A percentile compares a stretch with the other conserved stretches of the same genome.
Conservation (phyloP, 305 asterid genomes). For the Salvia sclarea region DNA sequence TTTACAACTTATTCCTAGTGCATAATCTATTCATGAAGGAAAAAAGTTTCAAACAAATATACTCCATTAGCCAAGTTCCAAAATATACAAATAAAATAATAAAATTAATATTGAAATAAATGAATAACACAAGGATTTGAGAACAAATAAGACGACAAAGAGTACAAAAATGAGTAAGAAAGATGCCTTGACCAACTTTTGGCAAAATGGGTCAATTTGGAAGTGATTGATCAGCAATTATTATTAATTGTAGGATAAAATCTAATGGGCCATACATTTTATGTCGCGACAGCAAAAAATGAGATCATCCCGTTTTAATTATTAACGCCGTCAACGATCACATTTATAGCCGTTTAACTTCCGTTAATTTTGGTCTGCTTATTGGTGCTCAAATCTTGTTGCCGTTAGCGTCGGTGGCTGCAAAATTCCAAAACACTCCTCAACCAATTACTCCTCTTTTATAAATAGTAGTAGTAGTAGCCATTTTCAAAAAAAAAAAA, state of each 20-base stretch:
- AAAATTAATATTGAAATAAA: not conserved
- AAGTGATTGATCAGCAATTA: constrained; percentile 4
- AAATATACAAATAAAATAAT: too few relatives aligned
- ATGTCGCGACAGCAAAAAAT: not conserved
- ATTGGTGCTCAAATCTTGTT: not conserved
- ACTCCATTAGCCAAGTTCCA: too few relatives aligned
- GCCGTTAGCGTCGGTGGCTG: constrained; percentile 38
- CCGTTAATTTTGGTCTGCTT: not conserved
- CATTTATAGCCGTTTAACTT: constrained; percentile 26
- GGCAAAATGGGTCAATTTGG: constrained; percentile 18
- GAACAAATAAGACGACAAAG: not conserved
- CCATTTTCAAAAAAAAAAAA: too few relatives aligned
- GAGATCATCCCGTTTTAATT: constrained; percentile 1
- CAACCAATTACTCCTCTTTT: not conserved
- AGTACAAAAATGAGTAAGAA: not conserved
- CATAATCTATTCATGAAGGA: too few relatives aligned
- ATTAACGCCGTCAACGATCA: constrained; percentile 36
- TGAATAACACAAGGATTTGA: not conserved
- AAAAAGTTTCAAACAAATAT: too few relatives aligned
- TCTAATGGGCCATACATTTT: not conserved
- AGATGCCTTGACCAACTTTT: constrained; percentile 4
- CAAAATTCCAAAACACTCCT: constrained; percentile 12
- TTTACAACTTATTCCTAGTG: too few relatives aligned
- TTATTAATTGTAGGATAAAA: not conserved
- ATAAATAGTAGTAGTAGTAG: not conserved